phyloP scores from a whole-genome alignment of 2,329 filamentous ascomycete genomes.

The Trichoderma asperellum region DNA sequence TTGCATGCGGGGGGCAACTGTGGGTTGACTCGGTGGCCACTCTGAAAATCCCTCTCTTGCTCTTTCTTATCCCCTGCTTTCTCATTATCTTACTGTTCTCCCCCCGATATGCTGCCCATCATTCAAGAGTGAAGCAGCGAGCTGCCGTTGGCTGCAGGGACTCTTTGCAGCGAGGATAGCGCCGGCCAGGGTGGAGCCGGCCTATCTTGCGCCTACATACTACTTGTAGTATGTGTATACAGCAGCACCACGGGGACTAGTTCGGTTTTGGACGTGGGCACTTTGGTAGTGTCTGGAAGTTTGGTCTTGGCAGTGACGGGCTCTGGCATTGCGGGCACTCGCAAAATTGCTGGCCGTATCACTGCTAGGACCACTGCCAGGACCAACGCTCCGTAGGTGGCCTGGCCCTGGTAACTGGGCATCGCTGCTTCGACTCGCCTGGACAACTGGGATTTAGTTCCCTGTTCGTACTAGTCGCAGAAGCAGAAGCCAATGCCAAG shows the following conservation, averaged over 20 bases:
- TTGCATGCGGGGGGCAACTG: constrained; percentile 8
- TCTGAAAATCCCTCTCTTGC: not conserved
- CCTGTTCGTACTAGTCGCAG: not conserved
- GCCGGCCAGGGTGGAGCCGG: constrained; percentile 3
- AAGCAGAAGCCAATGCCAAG: constrained; percentile 11
- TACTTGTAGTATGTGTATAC: no score
- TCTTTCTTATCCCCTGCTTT: not conserved
- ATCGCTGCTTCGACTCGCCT: not conserved
- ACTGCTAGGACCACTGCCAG: not conserved
- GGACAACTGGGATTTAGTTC: not conserved
- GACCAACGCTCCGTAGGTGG: not conserved
- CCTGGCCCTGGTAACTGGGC: not conserved
- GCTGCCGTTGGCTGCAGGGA: constrained; percentile 16
- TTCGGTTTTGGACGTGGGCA: not conserved
- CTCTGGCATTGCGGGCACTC: not conserved
- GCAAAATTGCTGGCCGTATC: not conserved
- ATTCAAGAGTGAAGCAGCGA: not conserved
- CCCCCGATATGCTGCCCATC: not conserved
- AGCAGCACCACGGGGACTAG: constrained; percentile 1
- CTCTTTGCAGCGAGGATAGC: constrained; percentile 25
- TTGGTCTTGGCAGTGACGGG: constrained; percentile 12
- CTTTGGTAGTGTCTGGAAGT: constrained; percentile 5
- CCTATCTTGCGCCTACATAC: not conserved
- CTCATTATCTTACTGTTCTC: not conserved
- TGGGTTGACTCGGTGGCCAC: not conserved